Conservation (phyloP, 1,284 basidiomycete species). For the Malassezia pachydermatis region DNA sequence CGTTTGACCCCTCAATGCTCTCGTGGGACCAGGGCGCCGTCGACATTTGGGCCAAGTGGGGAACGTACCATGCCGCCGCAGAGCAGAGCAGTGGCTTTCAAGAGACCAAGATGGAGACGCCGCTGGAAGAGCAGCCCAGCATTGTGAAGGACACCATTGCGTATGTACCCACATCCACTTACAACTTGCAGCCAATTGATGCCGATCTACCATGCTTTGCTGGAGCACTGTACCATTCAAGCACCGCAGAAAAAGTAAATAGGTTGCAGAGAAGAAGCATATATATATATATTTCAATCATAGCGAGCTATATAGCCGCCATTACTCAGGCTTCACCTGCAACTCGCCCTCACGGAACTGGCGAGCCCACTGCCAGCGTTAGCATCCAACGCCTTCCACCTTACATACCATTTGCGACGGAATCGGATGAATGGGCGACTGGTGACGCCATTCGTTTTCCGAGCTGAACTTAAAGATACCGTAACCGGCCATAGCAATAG, state of each 20-base stretch:
- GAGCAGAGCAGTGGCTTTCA: conserved; percentile 41
- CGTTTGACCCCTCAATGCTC: conserved; percentile 36
- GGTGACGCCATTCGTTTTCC: conserved; percentile 50
- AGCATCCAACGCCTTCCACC: too few species aligned
- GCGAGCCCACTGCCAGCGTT: conserved; percentile 42
- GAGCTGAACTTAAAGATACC: conserved; percentile 53
- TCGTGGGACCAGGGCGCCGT: conserved; percentile 38
- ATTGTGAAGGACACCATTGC: conserved; percentile 3
- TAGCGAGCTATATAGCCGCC: too few species aligned
- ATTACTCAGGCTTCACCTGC: conserved; percentile 26
- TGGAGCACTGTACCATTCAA: conserved; percentile 1
- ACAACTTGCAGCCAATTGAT: not conserved
- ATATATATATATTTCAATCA: too few species aligned
- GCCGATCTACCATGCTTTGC: not conserved
- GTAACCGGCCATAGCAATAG: conserved; percentile 51
- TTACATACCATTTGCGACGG: conserved; percentile 22
- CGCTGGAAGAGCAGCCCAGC: not conserved
- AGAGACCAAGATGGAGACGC: conserved; percentile 13
- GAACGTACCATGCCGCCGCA: conserved; percentile 38
- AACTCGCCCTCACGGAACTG: conserved; percentile 46
- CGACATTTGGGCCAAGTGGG: conserved; percentile 42
- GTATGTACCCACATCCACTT: conserved; percentile 5
- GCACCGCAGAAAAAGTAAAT: not conserved
- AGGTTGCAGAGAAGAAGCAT: too few species aligned
- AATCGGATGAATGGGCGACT: conserved; percentile 37